These are phyloP conservation scores for Closterium sp. DNA, from an alignment of 139 green algal genomes.

Conservation along the genomic window DNA sequence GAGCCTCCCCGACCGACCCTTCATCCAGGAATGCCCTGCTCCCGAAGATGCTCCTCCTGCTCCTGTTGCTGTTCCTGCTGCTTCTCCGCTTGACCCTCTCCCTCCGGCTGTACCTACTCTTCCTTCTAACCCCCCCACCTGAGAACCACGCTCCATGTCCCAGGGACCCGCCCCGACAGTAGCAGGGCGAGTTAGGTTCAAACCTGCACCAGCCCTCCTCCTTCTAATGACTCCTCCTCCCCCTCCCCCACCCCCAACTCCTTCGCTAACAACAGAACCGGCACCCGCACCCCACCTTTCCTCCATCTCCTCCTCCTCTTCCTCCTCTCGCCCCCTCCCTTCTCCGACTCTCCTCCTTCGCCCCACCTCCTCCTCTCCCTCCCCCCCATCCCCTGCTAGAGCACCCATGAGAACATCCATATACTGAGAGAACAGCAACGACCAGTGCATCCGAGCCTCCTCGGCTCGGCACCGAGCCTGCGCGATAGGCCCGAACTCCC, in stretches of 20 bases:
- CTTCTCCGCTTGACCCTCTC: not conserved
- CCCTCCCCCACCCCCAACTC: not conserved
- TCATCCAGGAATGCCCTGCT: not conserved
- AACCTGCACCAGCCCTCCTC: not conserved
- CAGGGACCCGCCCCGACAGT: not conserved
- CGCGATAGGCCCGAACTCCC: conserved; percentile 19
- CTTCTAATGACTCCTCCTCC: not conserved
- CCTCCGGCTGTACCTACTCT: not conserved
- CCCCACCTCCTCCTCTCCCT: not conserved
- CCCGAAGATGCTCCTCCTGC: not conserved
- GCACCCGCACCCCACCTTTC: not conserved
- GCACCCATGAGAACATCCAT: not conserved
- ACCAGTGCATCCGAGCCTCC: conserved; percentile 13
- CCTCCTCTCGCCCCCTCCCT: conserved; percentile 9
- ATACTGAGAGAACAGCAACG: not conserved
- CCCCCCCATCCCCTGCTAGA: not conserved
- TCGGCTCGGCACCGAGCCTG: not conserved
- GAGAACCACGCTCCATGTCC: not conserved
- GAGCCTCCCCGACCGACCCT: not conserved
- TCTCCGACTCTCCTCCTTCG: not conserved
- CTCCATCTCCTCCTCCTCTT: not conserved
- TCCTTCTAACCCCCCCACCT: not conserved
- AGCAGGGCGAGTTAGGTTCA: not conserved
- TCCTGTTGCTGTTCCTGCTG: not conserved
- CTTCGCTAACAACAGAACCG: not conserved